phyloP scores from a whole-genome alignment of 306 rosid species.

The Erythrophleum fordii region DNA sequence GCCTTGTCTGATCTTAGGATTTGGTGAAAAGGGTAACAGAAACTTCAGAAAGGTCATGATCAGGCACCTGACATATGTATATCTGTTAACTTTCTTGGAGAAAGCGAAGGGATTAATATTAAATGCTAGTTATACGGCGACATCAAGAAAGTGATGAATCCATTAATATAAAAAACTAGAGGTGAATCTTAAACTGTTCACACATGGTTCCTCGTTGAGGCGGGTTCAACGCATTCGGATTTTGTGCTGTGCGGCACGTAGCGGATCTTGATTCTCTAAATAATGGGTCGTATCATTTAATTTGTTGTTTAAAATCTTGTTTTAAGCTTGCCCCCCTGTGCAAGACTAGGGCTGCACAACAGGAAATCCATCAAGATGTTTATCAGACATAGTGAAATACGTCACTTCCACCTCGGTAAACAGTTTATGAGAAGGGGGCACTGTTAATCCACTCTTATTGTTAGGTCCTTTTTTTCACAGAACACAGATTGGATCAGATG shows the following conservation, averaged over 20 bases:
- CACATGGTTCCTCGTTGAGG: constrained; percentile 18
- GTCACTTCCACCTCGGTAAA: background rate
- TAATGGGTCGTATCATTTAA: no score
- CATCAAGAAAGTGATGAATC: constrained; percentile 35
- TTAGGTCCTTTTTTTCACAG: background rate
- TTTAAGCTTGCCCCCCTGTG: no score
- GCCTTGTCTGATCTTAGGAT: constrained; percentile 7
- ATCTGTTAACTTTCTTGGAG: constrained; percentile 33
- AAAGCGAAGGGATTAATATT: constrained; percentile 37
- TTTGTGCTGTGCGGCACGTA: no score
- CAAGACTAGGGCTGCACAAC: no score
- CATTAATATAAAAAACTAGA: constrained; percentile 33
- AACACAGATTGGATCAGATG: background rate
- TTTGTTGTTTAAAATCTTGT: no score
- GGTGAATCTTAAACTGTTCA: constrained; percentile 1
- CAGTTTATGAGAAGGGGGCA: background rate
- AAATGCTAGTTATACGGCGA: constrained; percentile 1
- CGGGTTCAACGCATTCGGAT: no score
- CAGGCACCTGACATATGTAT: constrained; percentile 42
- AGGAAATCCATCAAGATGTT: no score
- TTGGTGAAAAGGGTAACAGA: constrained; percentile 23
- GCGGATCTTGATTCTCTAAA: no score
- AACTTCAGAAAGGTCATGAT: constrained; percentile 35
- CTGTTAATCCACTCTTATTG: background rate
- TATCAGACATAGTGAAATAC: background rate